These are phyloP conservation scores for Diacronema lutheri DNA, from an alignment of 78 protist species.

Conservation along the genomic window DNA sequence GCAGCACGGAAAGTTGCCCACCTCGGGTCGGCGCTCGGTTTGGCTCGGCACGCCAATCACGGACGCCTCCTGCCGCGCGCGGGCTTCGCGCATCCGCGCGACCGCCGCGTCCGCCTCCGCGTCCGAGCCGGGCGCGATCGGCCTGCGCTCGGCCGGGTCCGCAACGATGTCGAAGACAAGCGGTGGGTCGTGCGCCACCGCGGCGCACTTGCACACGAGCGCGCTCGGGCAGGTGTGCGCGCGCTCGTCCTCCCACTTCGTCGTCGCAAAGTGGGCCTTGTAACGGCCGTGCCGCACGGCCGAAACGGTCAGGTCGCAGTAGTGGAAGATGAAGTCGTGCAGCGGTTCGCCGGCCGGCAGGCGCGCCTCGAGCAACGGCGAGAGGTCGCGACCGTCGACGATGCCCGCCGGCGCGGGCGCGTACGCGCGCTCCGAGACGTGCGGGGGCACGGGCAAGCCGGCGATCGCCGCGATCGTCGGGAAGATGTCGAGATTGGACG, in stretches of 20 bases:
- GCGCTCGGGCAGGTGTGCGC: background rate
- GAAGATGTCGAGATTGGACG: slow-evolving; percentile 18
- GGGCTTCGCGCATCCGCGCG: too few relatives aligned
- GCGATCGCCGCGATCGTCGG: slow-evolving; percentile 23
- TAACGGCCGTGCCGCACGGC: background rate
- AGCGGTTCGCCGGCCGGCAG: background rate
- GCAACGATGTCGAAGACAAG: background rate
- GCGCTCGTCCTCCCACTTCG: background rate
- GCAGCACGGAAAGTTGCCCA: too few relatives aligned
- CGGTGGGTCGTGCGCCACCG: background rate
- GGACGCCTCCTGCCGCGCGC: too few relatives aligned
- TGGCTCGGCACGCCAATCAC: too few relatives aligned
- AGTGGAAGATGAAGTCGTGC: background rate
- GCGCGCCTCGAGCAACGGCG: background rate
- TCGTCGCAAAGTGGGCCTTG: slow-evolving; percentile 8
- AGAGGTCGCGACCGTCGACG: background rate
- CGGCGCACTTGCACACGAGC: background rate
- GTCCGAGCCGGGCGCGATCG: background rate
- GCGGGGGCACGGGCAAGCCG: background rate
- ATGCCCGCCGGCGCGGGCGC: background rate
- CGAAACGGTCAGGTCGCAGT: background rate
- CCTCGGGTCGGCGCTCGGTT: too few relatives aligned
- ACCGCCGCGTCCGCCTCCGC: too few relatives aligned
- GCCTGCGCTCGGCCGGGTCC: background rate
- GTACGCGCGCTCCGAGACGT: too few relatives aligned